Conservation (phyloP, 1,284 basidiomycete genomes). For the Ustilago loliicola region DNA sequence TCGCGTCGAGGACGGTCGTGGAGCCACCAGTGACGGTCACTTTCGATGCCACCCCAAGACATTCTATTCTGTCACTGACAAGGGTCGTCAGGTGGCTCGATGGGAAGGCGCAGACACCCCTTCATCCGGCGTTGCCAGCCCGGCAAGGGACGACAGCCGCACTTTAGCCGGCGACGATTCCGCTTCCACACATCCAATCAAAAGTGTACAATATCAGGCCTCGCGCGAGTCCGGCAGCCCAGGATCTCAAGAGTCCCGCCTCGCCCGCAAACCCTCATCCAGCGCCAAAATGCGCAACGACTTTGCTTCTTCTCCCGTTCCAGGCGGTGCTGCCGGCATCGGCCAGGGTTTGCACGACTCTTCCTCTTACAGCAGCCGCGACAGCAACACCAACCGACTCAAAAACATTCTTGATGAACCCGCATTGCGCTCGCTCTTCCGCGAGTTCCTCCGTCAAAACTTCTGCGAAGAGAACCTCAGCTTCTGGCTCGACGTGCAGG, state of each 20-base stretch:
- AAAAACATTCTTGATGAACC: slow-evolving; percentile 94
- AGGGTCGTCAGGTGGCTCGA: slow-evolving; percentile 84
- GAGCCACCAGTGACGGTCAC: slow-evolving; percentile 73
- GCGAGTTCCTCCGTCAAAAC: slow-evolving; percentile 91
- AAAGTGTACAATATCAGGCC: neutral
- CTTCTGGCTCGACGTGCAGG: slow-evolving; percentile 97
- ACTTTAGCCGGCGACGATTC: slow-evolving; percentile 22
- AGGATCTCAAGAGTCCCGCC: slow-evolving; percentile 74
- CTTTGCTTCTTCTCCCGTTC: slow-evolving; percentile 11
- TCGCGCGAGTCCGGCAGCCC: slow-evolving; percentile 33
- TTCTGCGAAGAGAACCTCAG: slow-evolving; percentile 98
- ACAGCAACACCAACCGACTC: slow-evolving; percentile 90
- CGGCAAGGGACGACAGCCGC: slow-evolving; percentile 21
- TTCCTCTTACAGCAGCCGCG: slow-evolving; percentile 70
- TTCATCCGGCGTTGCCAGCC: slow-evolving; percentile 25
- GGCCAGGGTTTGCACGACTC: slow-evolving; percentile 51
- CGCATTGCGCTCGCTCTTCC: slow-evolving; percentile 87
- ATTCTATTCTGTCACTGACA: slow-evolving; percentile 92
- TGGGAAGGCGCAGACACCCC: slow-evolving; percentile 72
- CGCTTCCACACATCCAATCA: neutral
- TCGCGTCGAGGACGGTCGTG: slow-evolving; percentile 59
- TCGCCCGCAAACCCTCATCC: slow-evolving; percentile 80
- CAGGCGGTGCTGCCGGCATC: slow-evolving; percentile 15
- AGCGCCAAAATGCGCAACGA: slow-evolving; percentile 76
- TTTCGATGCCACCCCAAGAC: slow-evolving; percentile 95